Evolutionary conservation across 768 basidiomycete genomes (phyloP), one percentile per base, ranked within the genome.

Genomic region (Panus rudis): DNA sequence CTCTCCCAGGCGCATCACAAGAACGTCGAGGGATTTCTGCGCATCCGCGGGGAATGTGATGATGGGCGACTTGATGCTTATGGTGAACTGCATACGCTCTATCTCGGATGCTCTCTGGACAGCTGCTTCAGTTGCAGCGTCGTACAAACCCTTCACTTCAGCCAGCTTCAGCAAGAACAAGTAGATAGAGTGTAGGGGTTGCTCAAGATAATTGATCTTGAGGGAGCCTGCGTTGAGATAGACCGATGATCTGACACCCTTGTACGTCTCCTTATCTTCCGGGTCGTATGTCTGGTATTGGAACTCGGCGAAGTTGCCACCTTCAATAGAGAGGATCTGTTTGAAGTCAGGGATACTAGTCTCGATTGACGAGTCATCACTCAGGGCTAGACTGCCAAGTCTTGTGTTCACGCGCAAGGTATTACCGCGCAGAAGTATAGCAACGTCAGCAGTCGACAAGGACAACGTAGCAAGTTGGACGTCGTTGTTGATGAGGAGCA

Each of bases 11-110:
- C 85, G 76, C 63, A 96, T 74, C 6, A 84, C 73, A 26, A 99
- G 68, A 21, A 72, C 67, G 61, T 98, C 89, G 11, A 63, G 67
- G 6, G 81, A 80, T 5, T 58, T 63, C 2, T 71, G 61, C 2
- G 82, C 68, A 55, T 85, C 71, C 6, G 78, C 74, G 10, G 96
- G 96, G 57, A 97, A 82, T 20, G 94, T 70, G 37, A 98, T 61
- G 52, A 99, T 97, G 1, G 96, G 96, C 0, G 92, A 84, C 64
- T 86, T 90, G 56, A 98, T 70, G 20, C 82, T 79, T n/a, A 98
- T 60, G 45, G 91, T 78, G 64, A 92, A 97, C 60, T 89, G 79
- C 87, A 98, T 92, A 40, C 81, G 78, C 52, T 88, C 83, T n/a
- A 93, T 86, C 61, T 88, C 89, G n/a, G 90, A 80, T 4, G 92